Conservation (phyloP, 2,329 filamentous ascomycete genomes). For the Fusarium nelsonii region DNA sequence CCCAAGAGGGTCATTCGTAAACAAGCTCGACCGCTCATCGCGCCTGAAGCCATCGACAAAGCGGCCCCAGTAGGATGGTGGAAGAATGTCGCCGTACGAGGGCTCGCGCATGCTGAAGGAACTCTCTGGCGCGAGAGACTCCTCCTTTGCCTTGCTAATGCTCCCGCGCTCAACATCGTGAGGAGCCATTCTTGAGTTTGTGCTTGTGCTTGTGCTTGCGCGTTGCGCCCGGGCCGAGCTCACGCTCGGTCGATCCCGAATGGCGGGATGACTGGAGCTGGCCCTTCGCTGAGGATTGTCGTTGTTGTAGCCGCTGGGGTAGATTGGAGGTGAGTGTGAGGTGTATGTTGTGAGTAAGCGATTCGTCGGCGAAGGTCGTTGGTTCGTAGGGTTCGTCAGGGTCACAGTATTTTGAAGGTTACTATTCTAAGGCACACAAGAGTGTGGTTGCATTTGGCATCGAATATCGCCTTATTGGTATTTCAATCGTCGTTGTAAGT, state of each 20-base stretch:
- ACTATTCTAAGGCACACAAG: not conserved
- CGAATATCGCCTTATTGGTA: constrained; percentile 8
- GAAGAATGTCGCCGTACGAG: constrained; percentile 56
- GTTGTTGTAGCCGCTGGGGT: constrained; percentile 19
- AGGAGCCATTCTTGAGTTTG: constrained; percentile 53
- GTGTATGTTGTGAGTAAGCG: constrained; percentile 33
- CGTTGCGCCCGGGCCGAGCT: constrained; percentile 44
- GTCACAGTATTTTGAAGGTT: constrained; percentile 27
- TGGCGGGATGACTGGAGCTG: constrained; percentile 37
- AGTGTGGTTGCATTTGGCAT: constrained; percentile 9
- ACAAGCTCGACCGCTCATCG: constrained; percentile 65
- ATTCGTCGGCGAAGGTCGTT: constrained; percentile 28
- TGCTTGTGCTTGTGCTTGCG: constrained; percentile 44
- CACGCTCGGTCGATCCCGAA: constrained; percentile 37
- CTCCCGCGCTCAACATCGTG: constrained; percentile 68
- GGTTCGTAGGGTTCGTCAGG: constrained; percentile 35
- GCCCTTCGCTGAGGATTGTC: constrained; percentile 26
- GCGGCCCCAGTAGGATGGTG: constrained; percentile 55
- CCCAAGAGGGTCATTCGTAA: constrained; percentile 59
- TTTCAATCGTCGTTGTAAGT: constrained; percentile 30
- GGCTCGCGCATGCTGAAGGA: constrained; percentile 65
- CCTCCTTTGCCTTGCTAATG: constrained; percentile 68
- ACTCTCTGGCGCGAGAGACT: constrained; percentile 64
- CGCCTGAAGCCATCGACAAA: constrained; percentile 73
- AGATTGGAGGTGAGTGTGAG: constrained; percentile 29